Evolutionary conservation across 108 stramenopile species (phyloP), one percentile per base, ranked within the genome.

Genomic region (Schizochytrium sp.): DNA sequence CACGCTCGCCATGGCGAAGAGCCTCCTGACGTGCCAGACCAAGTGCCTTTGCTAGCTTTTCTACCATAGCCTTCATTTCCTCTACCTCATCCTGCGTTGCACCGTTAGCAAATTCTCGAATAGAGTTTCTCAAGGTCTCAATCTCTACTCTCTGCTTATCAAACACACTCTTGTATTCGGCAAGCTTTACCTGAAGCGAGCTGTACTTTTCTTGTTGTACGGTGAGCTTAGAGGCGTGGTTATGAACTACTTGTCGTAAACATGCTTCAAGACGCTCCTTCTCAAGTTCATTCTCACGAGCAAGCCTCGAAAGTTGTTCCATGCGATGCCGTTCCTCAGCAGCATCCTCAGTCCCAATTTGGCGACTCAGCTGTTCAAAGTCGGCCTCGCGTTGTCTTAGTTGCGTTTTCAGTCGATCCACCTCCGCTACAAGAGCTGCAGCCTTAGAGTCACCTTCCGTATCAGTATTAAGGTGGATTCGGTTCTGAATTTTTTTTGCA

Each of bases 401-500:
- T 3, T 90, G 90, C 49, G 69, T 28, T 72, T 89, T 91, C 4
- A 91, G 88, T 15, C 88, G 90, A 61, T 91, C 91, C 15, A 91
- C 89, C 72, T 91, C 91, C 3, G 90, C 90, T 0, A 83, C 42
- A 90, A 91, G 55, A 89, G 89, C 90, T 87, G 69, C 19, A 4
- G 53, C 83, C 88, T 89, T 56, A 42, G 91, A 91, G 40, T 91
- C 88, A 3, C 91, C 97, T 90, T 96, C 98, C 91, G 94, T 98
- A 89, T 96, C 95, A 91, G 99, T 98, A 90, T 99, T 99, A 56
- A 99, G 96, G 89, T 96, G 91, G 3, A 98, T 98, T 90, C 95
- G 97, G 87, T 99, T 99, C 94, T 99, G 98, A 91, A 99, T 99
- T 60, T 98, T 97, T 93, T 99, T 99, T n/a, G 99, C 98, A 49